phyloP scores from a whole-genome alignment of 1,284 basidiomycete genomes.

The Cutaneotrichosporon daszewskae region DNA sequence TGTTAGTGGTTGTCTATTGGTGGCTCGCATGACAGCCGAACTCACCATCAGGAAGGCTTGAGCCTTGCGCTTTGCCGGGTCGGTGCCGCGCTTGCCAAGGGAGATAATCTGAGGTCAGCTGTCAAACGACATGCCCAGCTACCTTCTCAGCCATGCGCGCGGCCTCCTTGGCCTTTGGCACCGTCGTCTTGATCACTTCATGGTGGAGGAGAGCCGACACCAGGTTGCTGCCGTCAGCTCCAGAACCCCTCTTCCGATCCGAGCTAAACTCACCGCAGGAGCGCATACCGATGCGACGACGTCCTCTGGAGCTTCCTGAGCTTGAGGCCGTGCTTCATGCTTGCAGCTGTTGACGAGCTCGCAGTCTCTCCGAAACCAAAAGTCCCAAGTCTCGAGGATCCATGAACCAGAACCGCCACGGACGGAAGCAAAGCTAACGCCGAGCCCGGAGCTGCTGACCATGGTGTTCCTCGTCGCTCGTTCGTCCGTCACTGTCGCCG shows the following conservation, averaged over 20 bases:
- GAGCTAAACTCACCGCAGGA: conserved; percentile 62
- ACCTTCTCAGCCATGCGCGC: conserved; percentile 92
- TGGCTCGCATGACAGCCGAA: neutral
- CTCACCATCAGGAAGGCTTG: conserved; percentile 64
- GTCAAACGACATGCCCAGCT: conserved; percentile 6
- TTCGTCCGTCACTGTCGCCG: neutral
- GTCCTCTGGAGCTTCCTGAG: conserved; percentile 83
- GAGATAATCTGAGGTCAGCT: conserved; percentile 65
- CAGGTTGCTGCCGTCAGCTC: conserved; percentile 61
- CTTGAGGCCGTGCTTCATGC: conserved; percentile 86
- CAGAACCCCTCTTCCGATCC: neutral
- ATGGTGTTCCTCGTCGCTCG: neutral
- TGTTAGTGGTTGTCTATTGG: neutral
- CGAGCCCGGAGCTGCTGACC: neutral
- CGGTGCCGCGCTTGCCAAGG: conserved; percentile 72
- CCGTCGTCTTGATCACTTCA: conserved; percentile 92
- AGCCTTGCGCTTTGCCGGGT: conserved; percentile 60
- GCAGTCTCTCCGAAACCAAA: too few species aligned
- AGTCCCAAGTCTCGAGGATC: too few species aligned
- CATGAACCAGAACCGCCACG: too few species aligned
- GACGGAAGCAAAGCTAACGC: conserved; percentile 4
- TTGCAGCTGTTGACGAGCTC: too few species aligned
- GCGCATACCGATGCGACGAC: conserved; percentile 76
- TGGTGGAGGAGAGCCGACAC: conserved; percentile 93
- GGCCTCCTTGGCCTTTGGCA: conserved; percentile 91